Conservation (phyloP, 2,329 filamentous ascomycete genomes). For the Colletotrichum spaethianum region DNA sequence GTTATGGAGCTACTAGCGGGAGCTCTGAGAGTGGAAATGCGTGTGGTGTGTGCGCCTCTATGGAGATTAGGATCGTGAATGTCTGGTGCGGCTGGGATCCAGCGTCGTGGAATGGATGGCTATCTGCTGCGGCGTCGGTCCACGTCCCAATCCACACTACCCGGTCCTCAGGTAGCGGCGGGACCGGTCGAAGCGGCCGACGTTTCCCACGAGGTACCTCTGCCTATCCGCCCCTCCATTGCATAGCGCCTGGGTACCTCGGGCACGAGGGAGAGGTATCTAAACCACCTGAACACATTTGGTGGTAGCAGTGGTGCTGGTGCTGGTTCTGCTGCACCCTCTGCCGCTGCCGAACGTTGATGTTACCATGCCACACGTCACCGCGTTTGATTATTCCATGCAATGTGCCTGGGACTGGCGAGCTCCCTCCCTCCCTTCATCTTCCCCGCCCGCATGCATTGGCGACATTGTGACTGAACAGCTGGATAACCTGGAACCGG, state of each 20-base stretch:
- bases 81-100: not conserved
- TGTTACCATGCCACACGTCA: constrained; percentile 12
- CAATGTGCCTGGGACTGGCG: constrained; percentile 10
- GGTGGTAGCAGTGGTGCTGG: not conserved
- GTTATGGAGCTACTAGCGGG: not conserved
- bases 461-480: constrained; percentile 35
- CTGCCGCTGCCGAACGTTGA: constrained; percentile 22
- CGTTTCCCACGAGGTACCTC: constrained; percentile 21
- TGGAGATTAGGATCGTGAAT: not conserved
- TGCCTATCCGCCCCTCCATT: constrained; percentile 39
- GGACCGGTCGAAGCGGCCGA: constrained; percentile 30
- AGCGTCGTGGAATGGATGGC: constrained; percentile 10
- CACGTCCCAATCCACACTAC: constrained; percentile 4
- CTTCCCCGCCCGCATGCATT: constrained; percentile 34
- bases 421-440: not conserved
- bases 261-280: not conserved
- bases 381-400: not conserved
- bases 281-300: not conserved
- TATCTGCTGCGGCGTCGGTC: not conserved
- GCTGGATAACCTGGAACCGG: constrained; percentile 8
- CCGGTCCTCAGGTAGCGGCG: constrained; percentile 18
- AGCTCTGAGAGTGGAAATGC: not conserved
- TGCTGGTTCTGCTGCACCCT: constrained; percentile 27
- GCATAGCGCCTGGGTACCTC: constrained; percentile 13
- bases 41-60: not conserved